Evolutionary conservation across 2,329 filamentous ascomycete genomes (phyloP), one percentile per base, ranked within the genome.

Genomic region (Fusarium sp.): DNA sequence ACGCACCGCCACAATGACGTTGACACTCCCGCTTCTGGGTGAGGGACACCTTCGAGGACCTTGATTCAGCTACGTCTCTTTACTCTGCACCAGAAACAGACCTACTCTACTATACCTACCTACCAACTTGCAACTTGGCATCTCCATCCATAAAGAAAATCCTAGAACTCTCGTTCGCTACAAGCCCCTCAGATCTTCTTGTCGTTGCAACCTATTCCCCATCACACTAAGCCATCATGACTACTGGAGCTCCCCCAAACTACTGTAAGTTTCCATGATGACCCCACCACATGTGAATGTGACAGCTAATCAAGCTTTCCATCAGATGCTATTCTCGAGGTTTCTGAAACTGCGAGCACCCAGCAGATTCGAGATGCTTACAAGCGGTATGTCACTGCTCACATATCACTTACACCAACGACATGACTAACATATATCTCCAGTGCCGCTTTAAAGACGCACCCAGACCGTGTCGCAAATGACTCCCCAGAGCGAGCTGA

Each of bases 301-400:
- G 61, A 47, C 53, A 52, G 46, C 57, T 74, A 56, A 75, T 48
- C n/a, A 58, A 54, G 24, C 45, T 41, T 34, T 58, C 43, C 41
- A n/a, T 27, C 70, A 94, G 92, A 95, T 82, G 89, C 87, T 53
- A 87, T 92, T 70, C 90, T 97, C 52, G 91, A 91, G 69, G 81
- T 97, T 65, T 79, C 90, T 54, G 87, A 93, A 38, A 91, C 87
- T 73, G 94, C 95, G 34, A 92, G 90, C 0, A 88, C 90, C 63
- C 90, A 94, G 76, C 92, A 98, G 79, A 91, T 99, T 78, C 92
- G 95, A 74, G 92, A 93, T 85, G 96, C 94, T 53, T 99, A 98
- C 85, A 99, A 99, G 80, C 91, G 92, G 91, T 93, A 77, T 55
- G 78, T 47, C 12, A 16, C 40, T 12, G 40, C 20, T n/a, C 25